Conservation (phyloP, 1,139 yeast species). For the Candida albicans region DNA sequence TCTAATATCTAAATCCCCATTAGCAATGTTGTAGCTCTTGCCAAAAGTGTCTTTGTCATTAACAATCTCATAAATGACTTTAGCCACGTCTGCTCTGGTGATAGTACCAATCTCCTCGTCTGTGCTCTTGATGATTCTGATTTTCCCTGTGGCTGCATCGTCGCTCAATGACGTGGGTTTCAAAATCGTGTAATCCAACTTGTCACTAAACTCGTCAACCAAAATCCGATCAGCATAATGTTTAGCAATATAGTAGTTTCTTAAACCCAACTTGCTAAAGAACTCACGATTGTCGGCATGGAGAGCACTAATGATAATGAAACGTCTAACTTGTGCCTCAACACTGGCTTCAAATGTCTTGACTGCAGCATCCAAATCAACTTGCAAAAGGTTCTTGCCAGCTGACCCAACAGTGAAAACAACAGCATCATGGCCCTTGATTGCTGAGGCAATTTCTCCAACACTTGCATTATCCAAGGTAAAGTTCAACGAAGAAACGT, state of each 20-base stretch:
- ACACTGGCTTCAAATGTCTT: constrained; percentile 58
- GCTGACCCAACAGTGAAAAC: constrained; percentile 67
- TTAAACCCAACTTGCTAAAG: constrained; percentile 27
- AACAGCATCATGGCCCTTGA: constrained; percentile 55
- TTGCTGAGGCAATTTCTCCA: constrained; percentile 31
- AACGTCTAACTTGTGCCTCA: constrained; percentile 45
- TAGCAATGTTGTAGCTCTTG: constrained; percentile 26
- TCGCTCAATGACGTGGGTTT: constrained; percentile 49
- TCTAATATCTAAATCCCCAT: constrained; percentile 18
- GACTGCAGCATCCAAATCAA: constrained; percentile 65
- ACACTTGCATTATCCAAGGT: constrained; percentile 36
- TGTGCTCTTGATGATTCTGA: constrained; percentile 18
- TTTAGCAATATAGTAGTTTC: constrained; percentile 52
- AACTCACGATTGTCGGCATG: constrained; percentile 50
- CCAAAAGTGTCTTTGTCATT: constrained; percentile 25
- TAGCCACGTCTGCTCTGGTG: constrained; percentile 34
- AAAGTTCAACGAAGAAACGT: constrained; percentile 37
- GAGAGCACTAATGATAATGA: constrained; percentile 57
- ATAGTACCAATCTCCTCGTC: constrained; percentile 19
- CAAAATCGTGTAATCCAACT: constrained; percentile 52
- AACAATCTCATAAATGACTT: constrained; percentile 23
- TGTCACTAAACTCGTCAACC: constrained; percentile 27
- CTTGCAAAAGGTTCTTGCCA: constrained; percentile 52
- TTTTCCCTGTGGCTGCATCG: constrained; percentile 39
- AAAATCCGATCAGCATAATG: constrained; percentile 56